A percentile compares a stretch with the other conserved stretches of the same genome.
These are phyloP conservation scores for Chrysochromulina parva DNA, from an alignment of 78 protist species.

Conservation along the genomic window DNA sequence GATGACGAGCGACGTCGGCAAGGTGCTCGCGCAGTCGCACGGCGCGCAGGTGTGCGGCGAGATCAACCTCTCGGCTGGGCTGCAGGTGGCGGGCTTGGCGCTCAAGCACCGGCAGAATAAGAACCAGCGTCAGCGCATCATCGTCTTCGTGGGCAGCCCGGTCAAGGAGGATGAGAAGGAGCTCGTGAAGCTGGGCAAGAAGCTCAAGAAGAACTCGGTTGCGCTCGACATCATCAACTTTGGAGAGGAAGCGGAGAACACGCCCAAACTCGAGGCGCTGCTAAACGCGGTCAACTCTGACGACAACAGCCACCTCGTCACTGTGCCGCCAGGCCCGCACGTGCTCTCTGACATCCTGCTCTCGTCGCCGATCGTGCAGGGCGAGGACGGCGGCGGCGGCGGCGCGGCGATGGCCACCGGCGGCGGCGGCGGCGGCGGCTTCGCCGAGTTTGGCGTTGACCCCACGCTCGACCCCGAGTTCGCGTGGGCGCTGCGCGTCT, in stretches of 20 bases:
- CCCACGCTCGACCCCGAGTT: constrained; percentile 78
- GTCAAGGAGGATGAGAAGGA: constrained; percentile 55
- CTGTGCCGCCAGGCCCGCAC: constrained; percentile 87
- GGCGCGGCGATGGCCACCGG: neutral
- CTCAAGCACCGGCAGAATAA: constrained; percentile 88
- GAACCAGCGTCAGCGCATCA: constrained; percentile 85
- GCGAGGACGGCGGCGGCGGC: neutral
- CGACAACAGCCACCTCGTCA: constrained; percentile 81
- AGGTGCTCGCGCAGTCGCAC: constrained; percentile 43
- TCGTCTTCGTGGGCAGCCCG: constrained; percentile 90
- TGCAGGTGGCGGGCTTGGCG: constrained; percentile 69
- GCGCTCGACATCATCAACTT: constrained; percentile 89
- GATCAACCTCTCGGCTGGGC: constrained; percentile 19
- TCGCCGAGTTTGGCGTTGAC: constrained; percentile 58
- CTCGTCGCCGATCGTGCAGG: constrained; percentile 58
- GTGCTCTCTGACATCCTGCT: constrained; percentile 77
- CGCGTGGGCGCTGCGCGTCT: constrained; percentile 83
- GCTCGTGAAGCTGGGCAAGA: constrained; percentile 77
- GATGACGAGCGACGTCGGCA: constrained; percentile 62
- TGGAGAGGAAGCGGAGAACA: constrained; percentile 81
- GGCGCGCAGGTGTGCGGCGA: constrained; percentile 34
- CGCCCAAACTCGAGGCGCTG: constrained; percentile 82
- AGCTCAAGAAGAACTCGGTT: constrained; percentile 84
- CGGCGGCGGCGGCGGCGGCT: constrained; percentile 45
- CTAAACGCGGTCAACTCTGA: constrained; percentile 81